phyloP scores from a whole-genome alignment of 768 basidiomycete species.

The Rubroboletus pulcherrimus region DNA sequence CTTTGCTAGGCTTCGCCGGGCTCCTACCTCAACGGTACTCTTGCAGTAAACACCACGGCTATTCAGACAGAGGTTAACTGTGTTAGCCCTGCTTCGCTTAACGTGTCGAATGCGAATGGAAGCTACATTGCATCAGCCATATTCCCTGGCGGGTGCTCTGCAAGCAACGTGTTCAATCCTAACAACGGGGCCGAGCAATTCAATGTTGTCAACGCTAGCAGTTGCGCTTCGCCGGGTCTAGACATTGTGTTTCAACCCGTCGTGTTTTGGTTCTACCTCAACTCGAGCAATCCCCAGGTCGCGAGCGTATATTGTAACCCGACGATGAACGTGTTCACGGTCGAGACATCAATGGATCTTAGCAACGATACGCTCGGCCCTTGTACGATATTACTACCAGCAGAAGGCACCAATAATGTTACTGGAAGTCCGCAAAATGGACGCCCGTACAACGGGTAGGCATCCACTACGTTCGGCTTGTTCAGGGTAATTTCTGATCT shows the following conservation, averaged over 20 bases:
- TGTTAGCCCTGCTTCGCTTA: conserved; percentile 33
- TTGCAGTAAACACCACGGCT: conserved; percentile 51
- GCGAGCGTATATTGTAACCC: conserved; percentile 58
- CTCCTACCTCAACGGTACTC: conserved; percentile 47
- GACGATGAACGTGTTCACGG: conserved; percentile 40
- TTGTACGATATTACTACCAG: conserved; percentile 33
- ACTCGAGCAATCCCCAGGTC: conserved; percentile 36
- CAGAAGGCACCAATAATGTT: conserved; percentile 45
- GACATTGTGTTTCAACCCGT: conserved; percentile 48
- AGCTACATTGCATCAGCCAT: conserved; percentile 40
- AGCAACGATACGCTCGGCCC: conserved; percentile 39
- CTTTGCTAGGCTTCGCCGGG: conserved; percentile 40
- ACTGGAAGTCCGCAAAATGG: conserved; percentile 44
- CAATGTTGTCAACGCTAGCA: conserved; percentile 40
- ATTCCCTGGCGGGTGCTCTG: conserved; percentile 48
- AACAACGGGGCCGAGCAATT: conserved; percentile 43
- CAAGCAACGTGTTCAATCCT: conserved; percentile 36
- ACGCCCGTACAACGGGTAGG: conserved; percentile 59
- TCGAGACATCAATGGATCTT: conserved; percentile 42
- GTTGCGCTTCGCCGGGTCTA: conserved; percentile 29
- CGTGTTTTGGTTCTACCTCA: conserved; percentile 64
- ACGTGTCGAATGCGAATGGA: conserved; percentile 20
- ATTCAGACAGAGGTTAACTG: conserved; percentile 46
- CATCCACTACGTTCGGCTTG: not conserved
- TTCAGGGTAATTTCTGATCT: not conserved